These are phyloP conservation scores for Komagataella ulmi DNA, from an alignment of 805 yeast genomes.

Conservation along the genomic window DNA sequence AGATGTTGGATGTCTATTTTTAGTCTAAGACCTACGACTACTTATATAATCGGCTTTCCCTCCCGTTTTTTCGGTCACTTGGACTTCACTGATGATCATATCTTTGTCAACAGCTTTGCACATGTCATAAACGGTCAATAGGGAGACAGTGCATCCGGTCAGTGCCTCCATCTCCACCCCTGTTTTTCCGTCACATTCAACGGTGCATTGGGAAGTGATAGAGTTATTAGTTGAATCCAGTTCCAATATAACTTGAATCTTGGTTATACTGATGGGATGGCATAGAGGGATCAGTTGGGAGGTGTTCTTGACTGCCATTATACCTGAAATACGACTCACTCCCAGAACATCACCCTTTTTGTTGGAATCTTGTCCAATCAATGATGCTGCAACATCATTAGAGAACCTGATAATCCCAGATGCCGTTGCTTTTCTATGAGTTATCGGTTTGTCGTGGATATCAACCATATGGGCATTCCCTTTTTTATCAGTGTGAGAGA, in stretches of 20 bases:
- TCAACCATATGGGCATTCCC: constrained; percentile 39
- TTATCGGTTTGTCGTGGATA: constrained; percentile 22
- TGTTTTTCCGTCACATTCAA: constrained; percentile 34
- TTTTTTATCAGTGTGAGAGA: constrained; percentile 24
- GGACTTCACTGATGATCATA: constrained; percentile 25
- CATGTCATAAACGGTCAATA: constrained; percentile 42
- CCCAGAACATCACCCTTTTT: constrained; percentile 41
- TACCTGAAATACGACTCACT: constrained; percentile 34
- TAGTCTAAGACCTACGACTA: not conserved
- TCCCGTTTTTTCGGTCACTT: constrained; percentile 27
- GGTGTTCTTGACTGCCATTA: constrained; percentile 37
- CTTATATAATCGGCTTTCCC: constrained; percentile 19
- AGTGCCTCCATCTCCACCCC: constrained; percentile 51
- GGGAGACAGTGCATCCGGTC: constrained; percentile 27
- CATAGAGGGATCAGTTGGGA: constrained; percentile 34
- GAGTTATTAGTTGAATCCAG: constrained; percentile 8
- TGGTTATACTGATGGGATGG: constrained; percentile 31
- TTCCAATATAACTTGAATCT: constrained; percentile 20
- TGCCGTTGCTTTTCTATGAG: constrained; percentile 30
- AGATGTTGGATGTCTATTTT: not conserved
- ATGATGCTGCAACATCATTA: constrained; percentile 14
- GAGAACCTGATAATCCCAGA: constrained; percentile 27
- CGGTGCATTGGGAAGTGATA: constrained; percentile 22
- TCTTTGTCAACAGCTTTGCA: constrained; percentile 41
- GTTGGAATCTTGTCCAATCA: constrained; percentile 21